Percentiles rank a stretch among this genome's conserved stretches.
Evolutionary conservation across 2,329 filamentous ascomycete species (phyloP).

Genomic region (Colletotrichum theobromicola): DNA sequence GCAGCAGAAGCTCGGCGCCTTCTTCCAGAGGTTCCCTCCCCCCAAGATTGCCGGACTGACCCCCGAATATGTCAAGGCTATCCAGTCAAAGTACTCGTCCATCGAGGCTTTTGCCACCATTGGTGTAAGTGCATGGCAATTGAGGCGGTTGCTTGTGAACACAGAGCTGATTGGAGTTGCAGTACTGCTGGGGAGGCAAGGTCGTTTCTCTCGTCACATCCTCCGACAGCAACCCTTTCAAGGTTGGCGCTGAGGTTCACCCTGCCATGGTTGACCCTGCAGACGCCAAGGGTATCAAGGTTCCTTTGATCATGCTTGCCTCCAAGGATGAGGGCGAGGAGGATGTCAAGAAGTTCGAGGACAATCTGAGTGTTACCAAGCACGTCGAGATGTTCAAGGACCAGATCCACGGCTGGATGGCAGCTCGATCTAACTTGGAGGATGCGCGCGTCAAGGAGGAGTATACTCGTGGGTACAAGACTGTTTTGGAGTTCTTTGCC

Average conservation of each 20-base stretch:
- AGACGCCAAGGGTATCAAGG: conserved; percentile 64
- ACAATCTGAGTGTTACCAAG: conserved; percentile 57
- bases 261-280: conserved; percentile 68
- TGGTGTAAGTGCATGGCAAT: conserved; percentile 47
- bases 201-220: conserved; percentile 59
- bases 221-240: conserved; percentile 59
- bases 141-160: fast-evolving
- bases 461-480: conserved; percentile 67
- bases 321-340: conserved; percentile 67
- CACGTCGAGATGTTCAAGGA: conserved; percentile 70
- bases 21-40: conserved; percentile 59
- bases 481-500: conserved; percentile 61
- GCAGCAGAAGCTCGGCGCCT: conserved; percentile 60
- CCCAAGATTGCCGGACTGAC: conserved; percentile 53
- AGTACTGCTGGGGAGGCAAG: conserved; percentile 77
- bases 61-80: conserved; percentile 59
- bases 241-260: conserved; percentile 56
- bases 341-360: conserved; percentile 61
- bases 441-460: conserved; percentile 64
- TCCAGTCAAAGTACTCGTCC: conserved; percentile 55
- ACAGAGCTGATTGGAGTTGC: background rate
- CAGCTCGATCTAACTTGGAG: conserved; percentile 64
- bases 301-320: conserved; percentile 68
- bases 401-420: conserved; percentile 79
- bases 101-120: conserved; percentile 66